A percentile compares a stretch with the other conserved stretches of the same genome.
These are phyloP conservation scores for Blumeria hordei DNA, from an alignment of 2,329 filamentous ascomycete genomes.

Conservation along the genomic window DNA sequence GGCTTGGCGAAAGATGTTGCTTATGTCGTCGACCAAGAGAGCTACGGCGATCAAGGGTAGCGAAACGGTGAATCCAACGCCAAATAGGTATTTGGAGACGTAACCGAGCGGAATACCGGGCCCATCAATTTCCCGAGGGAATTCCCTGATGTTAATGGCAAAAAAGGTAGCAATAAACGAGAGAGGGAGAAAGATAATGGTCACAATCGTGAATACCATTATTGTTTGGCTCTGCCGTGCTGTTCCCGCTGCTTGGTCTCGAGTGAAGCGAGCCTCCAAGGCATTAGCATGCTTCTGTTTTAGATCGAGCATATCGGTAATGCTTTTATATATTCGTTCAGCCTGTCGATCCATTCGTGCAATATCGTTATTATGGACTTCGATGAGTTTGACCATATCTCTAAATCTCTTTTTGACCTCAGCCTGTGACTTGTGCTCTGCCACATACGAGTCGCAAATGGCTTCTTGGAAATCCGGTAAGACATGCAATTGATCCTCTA, in stretches of 20 bases:
- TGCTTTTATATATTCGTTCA: slow-evolving; percentile 43
- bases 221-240: slow-evolving; percentile 13
- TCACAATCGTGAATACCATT: slow-evolving; percentile 15
- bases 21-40: slow-evolving; percentile 9
- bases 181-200: slow-evolving; percentile 14
- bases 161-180: slow-evolving; percentile 12
- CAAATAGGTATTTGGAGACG: slow-evolving; percentile 12
- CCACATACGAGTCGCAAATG: slow-evolving; percentile 9
- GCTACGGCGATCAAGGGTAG: slow-evolving; percentile 10
- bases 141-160: slow-evolving; percentile 10
- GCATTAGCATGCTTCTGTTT: slow-evolving; percentile 13
- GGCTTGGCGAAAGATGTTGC: slow-evolving; percentile 1
- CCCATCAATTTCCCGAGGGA: slow-evolving; percentile 3
- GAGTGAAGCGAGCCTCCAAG: slow-evolving; percentile 12
- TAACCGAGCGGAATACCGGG: slow-evolving; percentile 7
- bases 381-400: slow-evolving; percentile 8
- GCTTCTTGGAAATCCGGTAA: slow-evolving; percentile 8
- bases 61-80: slow-evolving; percentile 10
- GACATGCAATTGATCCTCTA: slow-evolving; percentile 13
- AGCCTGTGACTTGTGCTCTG: slow-evolving; percentile 5
- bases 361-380: slow-evolving; percentile 9
- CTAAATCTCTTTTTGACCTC: slow-evolving; percentile 9
- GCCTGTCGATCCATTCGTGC: slow-evolving; percentile 61
- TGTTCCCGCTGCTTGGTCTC: slow-evolving; percentile 10
- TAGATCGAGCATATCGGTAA: slow-evolving; percentile 37